phyloP scores from a whole-genome alignment of 441 rosid genomes.

The Aquilaria agallochum region DNA sequence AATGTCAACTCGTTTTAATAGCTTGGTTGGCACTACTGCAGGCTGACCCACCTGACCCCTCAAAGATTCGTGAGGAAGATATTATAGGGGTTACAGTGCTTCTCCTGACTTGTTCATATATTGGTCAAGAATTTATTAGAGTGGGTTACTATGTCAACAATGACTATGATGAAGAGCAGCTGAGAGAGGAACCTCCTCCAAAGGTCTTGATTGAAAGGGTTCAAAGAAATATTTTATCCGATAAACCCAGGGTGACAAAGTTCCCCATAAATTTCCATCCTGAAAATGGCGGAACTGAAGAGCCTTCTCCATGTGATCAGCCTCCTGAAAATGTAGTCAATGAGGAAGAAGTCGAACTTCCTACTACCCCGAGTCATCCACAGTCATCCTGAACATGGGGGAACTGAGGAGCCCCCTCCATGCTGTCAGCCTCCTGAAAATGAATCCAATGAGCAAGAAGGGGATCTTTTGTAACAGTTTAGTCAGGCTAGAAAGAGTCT shows the following conservation, averaged over 20 bases:
- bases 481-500: no score
- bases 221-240: slow-evolving; percentile 63
- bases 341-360: slow-evolving; percentile 17
- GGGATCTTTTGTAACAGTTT: no score
- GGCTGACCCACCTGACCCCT: slow-evolving; percentile 81
- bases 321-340: slow-evolving; percentile 34
- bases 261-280: slow-evolving; percentile 80
- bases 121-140: slow-evolving; percentile 68
- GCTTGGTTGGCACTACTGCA: slow-evolving; percentile 19
- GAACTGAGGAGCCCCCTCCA: slow-evolving; percentile 34
- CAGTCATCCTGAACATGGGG: slow-evolving; percentile 43
- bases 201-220: slow-evolving; percentile 61
- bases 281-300: slow-evolving; percentile 43
- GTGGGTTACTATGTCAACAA: slow-evolving; percentile 81
- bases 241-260: slow-evolving; percentile 79
- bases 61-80: slow-evolving; percentile 72
- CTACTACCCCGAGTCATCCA: slow-evolving; percentile 23
- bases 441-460: slow-evolving; percentile 27
- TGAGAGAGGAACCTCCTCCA: slow-evolving; percentile 70
- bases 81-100: slow-evolving; percentile 79
- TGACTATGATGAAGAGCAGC: slow-evolving; percentile 70
- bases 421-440: slow-evolving; percentile 35
- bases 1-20: background rate
- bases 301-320: slow-evolving; percentile 32
- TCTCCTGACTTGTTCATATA: slow-evolving; percentile 67